phyloP scores from a whole-genome alignment of 805 yeast genomes.

The Lachancea nothofagi region DNA sequence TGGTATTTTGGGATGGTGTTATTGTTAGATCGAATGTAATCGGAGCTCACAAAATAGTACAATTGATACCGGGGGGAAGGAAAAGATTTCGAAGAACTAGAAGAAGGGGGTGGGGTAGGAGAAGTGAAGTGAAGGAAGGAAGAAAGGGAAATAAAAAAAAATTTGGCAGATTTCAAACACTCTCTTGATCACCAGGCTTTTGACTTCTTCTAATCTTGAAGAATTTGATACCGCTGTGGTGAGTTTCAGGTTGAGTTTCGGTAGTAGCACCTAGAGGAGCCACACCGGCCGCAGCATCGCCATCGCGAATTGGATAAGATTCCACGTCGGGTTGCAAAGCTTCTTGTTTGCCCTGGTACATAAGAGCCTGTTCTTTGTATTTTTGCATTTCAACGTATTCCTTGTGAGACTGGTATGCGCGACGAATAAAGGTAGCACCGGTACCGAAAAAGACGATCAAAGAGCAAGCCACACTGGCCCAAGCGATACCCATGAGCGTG shows the following conservation, averaged over 20 bases:
- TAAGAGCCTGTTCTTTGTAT: slow-evolving; percentile 16
- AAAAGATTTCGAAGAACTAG: slow-evolving; percentile 6
- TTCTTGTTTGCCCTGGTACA: slow-evolving; percentile 16
- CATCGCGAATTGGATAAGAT: slow-evolving; percentile 8
- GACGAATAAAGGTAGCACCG: slow-evolving; percentile 22
- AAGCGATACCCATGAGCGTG: slow-evolving; percentile 53
- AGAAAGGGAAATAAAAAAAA: neutral
- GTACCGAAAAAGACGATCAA: slow-evolving; percentile 14
- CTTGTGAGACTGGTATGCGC: slow-evolving; percentile 18
- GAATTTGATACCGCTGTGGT: slow-evolving; percentile 58
- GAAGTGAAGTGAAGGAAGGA: neutral
- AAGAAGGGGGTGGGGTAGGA: slow-evolving; percentile 2
- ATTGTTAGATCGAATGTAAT: too few relatives aligned
- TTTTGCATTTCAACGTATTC: slow-evolving; percentile 17
- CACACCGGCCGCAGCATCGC: slow-evolving; percentile 8
- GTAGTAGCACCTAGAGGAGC: slow-evolving; percentile 11
- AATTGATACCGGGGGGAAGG: slow-evolving; percentile 8
- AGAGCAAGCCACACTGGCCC: slow-evolving; percentile 58
- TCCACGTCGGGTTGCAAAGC: slow-evolving; percentile 8
- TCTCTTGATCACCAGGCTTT: slow-evolving; percentile 34
- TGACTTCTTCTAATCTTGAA: slow-evolving; percentile 61
- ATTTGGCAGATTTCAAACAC: slow-evolving; percentile 19
- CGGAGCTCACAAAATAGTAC: slow-evolving; percentile 3
- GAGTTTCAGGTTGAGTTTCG: slow-evolving; percentile 22
- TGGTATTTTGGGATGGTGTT: too few relatives aligned